Percentiles rank a stretch among this genome's conserved stretches.
phyloP scores from a whole-genome alignment of 805 yeast species.

The Danielia reshetovae region DNA sequence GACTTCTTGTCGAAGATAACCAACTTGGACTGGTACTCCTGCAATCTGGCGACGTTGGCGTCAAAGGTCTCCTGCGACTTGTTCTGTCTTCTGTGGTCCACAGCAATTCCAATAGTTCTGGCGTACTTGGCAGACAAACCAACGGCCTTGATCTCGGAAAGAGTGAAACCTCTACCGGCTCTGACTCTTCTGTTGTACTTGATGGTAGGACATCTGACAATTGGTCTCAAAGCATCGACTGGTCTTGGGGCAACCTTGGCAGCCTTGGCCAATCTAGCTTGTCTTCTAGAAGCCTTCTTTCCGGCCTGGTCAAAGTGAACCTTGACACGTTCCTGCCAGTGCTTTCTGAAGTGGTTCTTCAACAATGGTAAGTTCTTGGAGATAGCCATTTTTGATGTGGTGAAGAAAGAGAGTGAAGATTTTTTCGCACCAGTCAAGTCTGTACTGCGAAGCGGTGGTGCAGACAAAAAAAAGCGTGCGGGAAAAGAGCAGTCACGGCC shows the following conservation, averaged over 20 bases:
- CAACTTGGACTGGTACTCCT: slow-evolving; percentile 93
- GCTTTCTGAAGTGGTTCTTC: slow-evolving; percentile 99
- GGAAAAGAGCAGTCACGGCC: no score
- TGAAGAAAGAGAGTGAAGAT: slow-evolving; percentile 11
- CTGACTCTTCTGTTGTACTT: slow-evolving; percentile 99
- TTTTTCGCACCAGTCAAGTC: no score
- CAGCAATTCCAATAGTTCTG: slow-evolving; percentile 97
- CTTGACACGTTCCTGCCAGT: slow-evolving; percentile 99
- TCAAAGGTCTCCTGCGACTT: slow-evolving; percentile 94
- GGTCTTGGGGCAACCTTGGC: slow-evolving; percentile 97
- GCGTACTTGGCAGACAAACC: slow-evolving; percentile 90
- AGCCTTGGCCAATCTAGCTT: slow-evolving; percentile 89
- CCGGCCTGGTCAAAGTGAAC: slow-evolving; percentile 99
- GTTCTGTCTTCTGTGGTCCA: slow-evolving; percentile 99
- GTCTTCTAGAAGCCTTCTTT: slow-evolving; percentile 96
- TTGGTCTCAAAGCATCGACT: slow-evolving; percentile 92
- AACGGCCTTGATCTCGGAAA: slow-evolving; percentile 97
- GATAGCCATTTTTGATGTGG: slow-evolving; percentile 65
- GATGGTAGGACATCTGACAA: slow-evolving; percentile 98
- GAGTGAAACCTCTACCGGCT: slow-evolving; percentile 99
- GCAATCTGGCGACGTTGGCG: slow-evolving; percentile 91
- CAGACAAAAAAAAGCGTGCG: no score
- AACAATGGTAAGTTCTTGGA: slow-evolving; percentile 97
- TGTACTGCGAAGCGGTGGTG: slow-evolving; percentile 4
- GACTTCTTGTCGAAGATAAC: slow-evolving; percentile 93